Evolutionary conservation across 345 rosid genomes (phyloP).

Genomic region (Pistacia integerrima): DNA sequence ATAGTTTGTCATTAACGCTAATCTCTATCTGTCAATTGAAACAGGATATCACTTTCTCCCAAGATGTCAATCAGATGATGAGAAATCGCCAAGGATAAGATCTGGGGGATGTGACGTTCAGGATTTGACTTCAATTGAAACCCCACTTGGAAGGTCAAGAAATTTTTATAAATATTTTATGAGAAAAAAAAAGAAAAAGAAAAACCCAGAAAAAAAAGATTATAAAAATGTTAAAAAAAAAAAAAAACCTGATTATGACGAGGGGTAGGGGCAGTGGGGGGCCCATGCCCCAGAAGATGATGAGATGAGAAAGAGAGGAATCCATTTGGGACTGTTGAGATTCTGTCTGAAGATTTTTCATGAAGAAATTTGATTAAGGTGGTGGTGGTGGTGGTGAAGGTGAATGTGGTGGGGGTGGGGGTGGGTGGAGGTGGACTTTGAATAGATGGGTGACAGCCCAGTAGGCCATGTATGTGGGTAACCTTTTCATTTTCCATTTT

Average conservation of each 20-base stretch:
- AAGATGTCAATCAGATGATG: constrained; percentile 56
- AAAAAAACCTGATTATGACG: not conserved
- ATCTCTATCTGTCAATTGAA: constrained; percentile 4
- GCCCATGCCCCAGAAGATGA: not conserved
- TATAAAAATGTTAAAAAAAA: not conserved
- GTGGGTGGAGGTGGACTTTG: constrained; percentile 23
- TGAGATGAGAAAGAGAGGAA: constrained; percentile 19
- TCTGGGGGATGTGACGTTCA: constrained; percentile 48
- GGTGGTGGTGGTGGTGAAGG: constrained; percentile 14
- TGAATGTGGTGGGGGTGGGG: constrained; percentile 12
- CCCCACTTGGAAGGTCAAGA: constrained; percentile 20
- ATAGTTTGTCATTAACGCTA: too few relatives aligned
- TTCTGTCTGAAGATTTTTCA: constrained; percentile 48
- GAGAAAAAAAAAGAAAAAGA: too few relatives aligned
- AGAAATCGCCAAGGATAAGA: constrained; percentile 62
- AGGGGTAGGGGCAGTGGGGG: not conserved
- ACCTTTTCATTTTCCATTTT: too few relatives aligned
- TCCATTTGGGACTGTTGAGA: constrained; percentile 47
- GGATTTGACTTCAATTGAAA: constrained; percentile 35
- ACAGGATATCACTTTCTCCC: constrained; percentile 54
- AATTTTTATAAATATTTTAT: not conserved
- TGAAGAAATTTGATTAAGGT: not conserved
- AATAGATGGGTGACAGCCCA: constrained; percentile 18
- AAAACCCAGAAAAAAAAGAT: too few relatives aligned
- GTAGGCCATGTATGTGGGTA: too few relatives aligned